These are phyloP conservation scores for Mortierella sp. DNA, from an alignment of 371 early-diverging fungal genomes.

Conservation along the genomic window DNA sequence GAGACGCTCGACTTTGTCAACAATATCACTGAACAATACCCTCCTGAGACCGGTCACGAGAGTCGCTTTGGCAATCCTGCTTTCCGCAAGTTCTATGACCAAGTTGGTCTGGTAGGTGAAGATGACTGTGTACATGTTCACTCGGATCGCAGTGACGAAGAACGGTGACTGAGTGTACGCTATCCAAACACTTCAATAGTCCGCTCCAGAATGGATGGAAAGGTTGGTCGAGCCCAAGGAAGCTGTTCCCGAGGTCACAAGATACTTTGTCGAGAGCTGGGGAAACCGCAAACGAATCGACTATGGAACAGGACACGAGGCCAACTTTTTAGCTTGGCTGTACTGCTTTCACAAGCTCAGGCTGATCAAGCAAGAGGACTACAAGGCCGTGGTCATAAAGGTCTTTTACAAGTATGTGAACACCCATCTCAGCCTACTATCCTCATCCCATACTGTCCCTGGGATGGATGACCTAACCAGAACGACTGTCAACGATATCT, in stretches of 20 bases:
- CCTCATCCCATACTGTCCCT: too few species aligned
- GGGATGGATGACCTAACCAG: too few species aligned
- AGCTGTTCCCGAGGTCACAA: conserved; percentile 75
- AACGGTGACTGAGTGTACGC: too few species aligned
- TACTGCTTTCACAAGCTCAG: conserved; percentile 87
- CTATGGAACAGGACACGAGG: conserved; percentile 99
- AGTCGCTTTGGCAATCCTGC: conserved; percentile 94
- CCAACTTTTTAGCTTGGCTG: conserved; percentile 94
- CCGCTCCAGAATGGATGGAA: conserved; percentile 55
- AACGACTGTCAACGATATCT: neutral
- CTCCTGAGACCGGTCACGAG: conserved; percentile 80
- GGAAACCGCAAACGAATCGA: conserved; percentile 98
- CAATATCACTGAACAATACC: conserved; percentile 73
- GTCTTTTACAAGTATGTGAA: conserved; percentile 80
- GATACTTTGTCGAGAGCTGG: conserved; percentile 91
- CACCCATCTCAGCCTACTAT: neutral
- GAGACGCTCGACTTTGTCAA: conserved; percentile 70
- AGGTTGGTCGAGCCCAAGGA: conserved; percentile 56
- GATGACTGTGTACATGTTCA: too few species aligned
- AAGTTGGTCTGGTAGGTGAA: conserved; percentile 62
- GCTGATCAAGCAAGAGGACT: conserved; percentile 70
- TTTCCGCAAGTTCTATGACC: conserved; percentile 85
- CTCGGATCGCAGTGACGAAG: too few species aligned
- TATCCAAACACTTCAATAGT: conserved; percentile 16
- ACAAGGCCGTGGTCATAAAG: conserved; percentile 76